Conservation (phyloP, 2,329 filamentous ascomycete genomes). For the Epichloe bromicola region DNA sequence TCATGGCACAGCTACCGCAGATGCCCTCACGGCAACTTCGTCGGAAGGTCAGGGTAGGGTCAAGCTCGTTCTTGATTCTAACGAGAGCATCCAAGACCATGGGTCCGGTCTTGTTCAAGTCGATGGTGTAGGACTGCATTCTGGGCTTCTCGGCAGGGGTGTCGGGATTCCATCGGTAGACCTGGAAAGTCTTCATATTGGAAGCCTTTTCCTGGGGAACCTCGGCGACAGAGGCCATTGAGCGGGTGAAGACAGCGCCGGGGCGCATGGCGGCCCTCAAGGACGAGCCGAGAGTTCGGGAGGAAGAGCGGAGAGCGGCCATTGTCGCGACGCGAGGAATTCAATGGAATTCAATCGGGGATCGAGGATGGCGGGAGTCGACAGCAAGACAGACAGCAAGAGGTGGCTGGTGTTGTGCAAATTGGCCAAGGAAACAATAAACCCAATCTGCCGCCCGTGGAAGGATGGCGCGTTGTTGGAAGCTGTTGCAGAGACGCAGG, state of each 20-base stretch:
- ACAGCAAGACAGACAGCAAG: neutral
- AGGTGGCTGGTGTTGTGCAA: neutral
- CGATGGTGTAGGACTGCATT: conserved; percentile 91
- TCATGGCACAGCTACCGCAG: conserved; percentile 98
- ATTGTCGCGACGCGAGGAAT: conserved; percentile 25
- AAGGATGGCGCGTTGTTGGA: conserved; percentile 1
- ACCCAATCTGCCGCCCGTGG: neutral
- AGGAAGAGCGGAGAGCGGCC: conserved; percentile 48
- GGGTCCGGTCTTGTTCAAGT: conserved; percentile 96
- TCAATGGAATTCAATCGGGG: too few species aligned
- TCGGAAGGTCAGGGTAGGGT: conserved; percentile 92
- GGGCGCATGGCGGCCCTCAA: conserved; percentile 26
- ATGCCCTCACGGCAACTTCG: conserved; percentile 96
- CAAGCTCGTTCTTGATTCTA: conserved; percentile 97
- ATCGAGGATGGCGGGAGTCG: neutral
- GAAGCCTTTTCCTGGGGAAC: conserved; percentile 50
- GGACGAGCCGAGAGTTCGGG: conserved; percentile 37
- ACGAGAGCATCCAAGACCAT: conserved; percentile 97
- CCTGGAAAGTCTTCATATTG: conserved; percentile 84
- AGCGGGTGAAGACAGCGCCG: conserved; percentile 31
- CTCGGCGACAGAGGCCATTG: conserved; percentile 44
- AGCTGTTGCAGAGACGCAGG: neutral
- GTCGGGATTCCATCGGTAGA: conserved; percentile 98
- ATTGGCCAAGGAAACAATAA: neutral
- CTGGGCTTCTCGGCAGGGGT: conserved; percentile 80